Percentiles rank a stretch among this genome's conserved stretches.
Evolutionary conservation across 140 eudicot genomes (phyloP).

Genomic region (Erigeron philadelphicus): DNA sequence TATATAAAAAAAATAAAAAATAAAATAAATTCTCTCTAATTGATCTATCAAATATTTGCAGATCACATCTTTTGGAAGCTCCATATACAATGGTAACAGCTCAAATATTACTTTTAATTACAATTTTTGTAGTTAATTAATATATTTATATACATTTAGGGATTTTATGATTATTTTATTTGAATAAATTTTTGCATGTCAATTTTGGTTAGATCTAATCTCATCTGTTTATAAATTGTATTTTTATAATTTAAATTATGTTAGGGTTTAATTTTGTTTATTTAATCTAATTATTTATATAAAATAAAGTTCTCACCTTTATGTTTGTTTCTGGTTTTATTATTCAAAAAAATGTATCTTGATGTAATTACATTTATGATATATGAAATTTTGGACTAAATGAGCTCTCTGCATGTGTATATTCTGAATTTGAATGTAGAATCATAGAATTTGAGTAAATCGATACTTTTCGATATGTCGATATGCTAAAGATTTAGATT

Average conservation of each 20-base stretch:
- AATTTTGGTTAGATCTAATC: constrained; percentile 22
- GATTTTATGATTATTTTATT: not conserved
- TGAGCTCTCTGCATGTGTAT: constrained; percentile 12
- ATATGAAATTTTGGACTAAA: constrained; percentile 6
- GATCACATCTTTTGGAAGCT: constrained; percentile 19
- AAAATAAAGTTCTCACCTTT: not conserved
- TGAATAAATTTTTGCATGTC: not conserved
- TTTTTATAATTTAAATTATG: not conserved
- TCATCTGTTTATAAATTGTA: constrained; percentile 15
- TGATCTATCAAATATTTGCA: constrained; percentile 17
- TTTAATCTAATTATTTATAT: not conserved
- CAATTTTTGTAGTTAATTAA: not conserved
- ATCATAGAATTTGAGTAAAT: not conserved
- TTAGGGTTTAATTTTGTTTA: not conserved
- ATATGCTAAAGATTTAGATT: not conserved
- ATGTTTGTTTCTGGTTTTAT: not conserved
- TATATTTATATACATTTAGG: constrained; percentile 3
- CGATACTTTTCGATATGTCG: not conserved
- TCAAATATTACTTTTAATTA: not conserved
- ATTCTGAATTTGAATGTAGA: constrained; percentile 4
- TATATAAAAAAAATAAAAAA: not conserved
- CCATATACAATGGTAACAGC: constrained; percentile 30
- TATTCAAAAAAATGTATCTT: not conserved
- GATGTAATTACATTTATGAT: not conserved
- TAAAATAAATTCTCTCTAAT: constrained; percentile 11